Percentiles rank a stretch among this genome's conserved stretches.
Conservation (phyloP, 345 rosid species). For the Eucalyptus lansdowneana region DNA sequence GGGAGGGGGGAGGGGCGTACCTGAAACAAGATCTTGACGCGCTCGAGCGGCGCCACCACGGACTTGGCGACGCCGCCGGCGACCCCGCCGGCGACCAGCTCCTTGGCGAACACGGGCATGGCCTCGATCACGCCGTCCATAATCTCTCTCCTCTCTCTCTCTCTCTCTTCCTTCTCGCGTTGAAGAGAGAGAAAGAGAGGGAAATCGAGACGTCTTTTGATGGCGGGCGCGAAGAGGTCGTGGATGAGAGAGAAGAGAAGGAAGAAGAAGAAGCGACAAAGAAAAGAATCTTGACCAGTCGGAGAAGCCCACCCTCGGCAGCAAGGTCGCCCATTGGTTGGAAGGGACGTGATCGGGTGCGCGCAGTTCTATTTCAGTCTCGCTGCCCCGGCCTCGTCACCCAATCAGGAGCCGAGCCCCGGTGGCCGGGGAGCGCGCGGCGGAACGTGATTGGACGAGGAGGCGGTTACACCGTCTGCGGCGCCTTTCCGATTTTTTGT, state of each 20-base stretch:
- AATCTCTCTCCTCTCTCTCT: conserved; percentile 3
- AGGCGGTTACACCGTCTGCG: too few species aligned
- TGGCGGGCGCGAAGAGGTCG: background rate
- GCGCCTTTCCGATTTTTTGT: background rate
- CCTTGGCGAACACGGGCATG: conserved; percentile 74
- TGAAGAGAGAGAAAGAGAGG: background rate
- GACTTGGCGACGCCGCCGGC: conserved; percentile 86
- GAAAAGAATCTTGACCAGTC: background rate
- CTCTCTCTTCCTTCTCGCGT: conserved; percentile 18
- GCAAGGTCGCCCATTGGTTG: background rate
- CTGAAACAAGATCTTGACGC: conserved; percentile 91
- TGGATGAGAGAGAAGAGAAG: background rate
- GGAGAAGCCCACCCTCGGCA: background rate
- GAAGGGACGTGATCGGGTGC: background rate
- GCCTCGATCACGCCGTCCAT: conserved; percentile 42
- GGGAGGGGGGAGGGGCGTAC: conserved; percentile 4
- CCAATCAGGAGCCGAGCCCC: background rate
- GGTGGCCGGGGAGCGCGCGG: rapidly evolving
- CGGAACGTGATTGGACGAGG: background rate
- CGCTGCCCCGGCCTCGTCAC: rapidly evolving
- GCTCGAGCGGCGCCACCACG: conserved; percentile 88
- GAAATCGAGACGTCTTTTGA: background rate
- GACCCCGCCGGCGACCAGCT: conserved; percentile 83
- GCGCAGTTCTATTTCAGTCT: rapidly evolving
- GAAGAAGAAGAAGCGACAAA: background rate